Evolutionary conservation across 2,329 filamentous ascomycete genomes (phyloP), one percentile per base, ranked within the genome.

Genomic region (Pezicula radicicola): DNA sequence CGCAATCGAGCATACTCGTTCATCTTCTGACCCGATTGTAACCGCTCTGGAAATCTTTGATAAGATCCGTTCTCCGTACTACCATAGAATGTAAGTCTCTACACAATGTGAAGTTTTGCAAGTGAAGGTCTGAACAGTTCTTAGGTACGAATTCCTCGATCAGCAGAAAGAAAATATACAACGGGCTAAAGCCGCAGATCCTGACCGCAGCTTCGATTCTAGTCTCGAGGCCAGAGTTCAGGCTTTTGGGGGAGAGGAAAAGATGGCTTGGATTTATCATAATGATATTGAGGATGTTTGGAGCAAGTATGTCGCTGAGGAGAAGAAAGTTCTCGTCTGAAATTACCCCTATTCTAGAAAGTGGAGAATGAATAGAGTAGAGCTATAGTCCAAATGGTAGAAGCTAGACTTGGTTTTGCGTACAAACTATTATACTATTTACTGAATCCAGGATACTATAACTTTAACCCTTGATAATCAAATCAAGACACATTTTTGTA

Each of bases 241-340:
- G 19, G 53, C 55, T 6, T 68, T 69, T 50, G 64, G 67, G 5
- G 66, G 64, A 1, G 59, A 59, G 15, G 65, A 25, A 25, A 25
- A 67, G 10, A 64, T 73, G 57, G 58, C 64, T 9, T 74, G 72
- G 67, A 72, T 74, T 16, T 72, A 74, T 55, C 58, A 62, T n/a
- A 72, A 73, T 51, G 61, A 74, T 53, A 74, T 74, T 28, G 61
- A 66, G 21, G 70, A 63, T 16, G 63, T 68, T 2, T 72, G 69
- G 70, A 52, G 62, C 2, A 19, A 53, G 3, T 57, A 52, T 56
- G 4, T 48, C 6, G 25, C 25, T 25, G 25, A 25, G 25, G 25
- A 25, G 25, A 25, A 25, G 25, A 25, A 25, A 25, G 25, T 25
- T 3, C 25, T 25, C 25, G 25, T 25, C 6, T 25, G 25, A 25